phyloP scores from a whole-genome alignment of 2,329 filamentous ascomycete genomes.

The Clarireedia monteithiana region DNA sequence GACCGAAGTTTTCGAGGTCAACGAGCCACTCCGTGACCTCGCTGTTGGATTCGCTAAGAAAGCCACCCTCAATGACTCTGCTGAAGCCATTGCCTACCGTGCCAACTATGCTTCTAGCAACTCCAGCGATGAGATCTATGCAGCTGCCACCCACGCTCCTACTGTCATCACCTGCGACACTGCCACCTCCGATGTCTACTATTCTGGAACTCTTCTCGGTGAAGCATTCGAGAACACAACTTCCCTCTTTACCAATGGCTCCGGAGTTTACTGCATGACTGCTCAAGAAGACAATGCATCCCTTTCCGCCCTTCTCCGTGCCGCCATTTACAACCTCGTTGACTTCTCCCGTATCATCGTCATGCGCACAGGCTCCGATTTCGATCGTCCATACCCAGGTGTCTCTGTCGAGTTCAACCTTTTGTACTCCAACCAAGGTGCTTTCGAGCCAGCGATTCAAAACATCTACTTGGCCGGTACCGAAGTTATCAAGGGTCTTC shows the following conservation, averaged over 20 bases:
- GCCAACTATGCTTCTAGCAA: slow-evolving; percentile 38
- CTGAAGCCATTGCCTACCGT: slow-evolving; percentile 44
- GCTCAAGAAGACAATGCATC: slow-evolving; percentile 68
- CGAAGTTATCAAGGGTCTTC: slow-evolving; percentile 51
- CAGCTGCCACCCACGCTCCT: slow-evolving; percentile 40
- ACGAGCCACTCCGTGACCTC: slow-evolving; percentile 45
- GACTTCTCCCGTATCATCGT: slow-evolving; percentile 62
- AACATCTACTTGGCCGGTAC: slow-evolving; percentile 63
- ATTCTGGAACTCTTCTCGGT: slow-evolving; percentile 51
- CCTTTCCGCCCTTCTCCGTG: slow-evolving; percentile 56
- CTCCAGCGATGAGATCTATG: slow-evolving; percentile 35
- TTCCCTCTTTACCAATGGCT: slow-evolving; percentile 57
- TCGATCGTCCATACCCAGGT: slow-evolving; percentile 59
- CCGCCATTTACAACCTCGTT: slow-evolving; percentile 42
- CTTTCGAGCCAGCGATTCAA: slow-evolving; percentile 52
- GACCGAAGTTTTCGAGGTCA: slow-evolving; percentile 63
- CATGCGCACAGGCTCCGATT: slow-evolving; percentile 62
- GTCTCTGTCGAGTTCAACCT: slow-evolving; percentile 51
- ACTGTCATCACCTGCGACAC: slow-evolving; percentile 57
- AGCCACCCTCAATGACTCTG: slow-evolving; percentile 45
- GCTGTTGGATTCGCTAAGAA: slow-evolving; percentile 43
- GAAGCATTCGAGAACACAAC: slow-evolving; percentile 60
- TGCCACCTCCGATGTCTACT: slow-evolving; percentile 67
- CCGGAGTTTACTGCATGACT: slow-evolving; percentile 59
- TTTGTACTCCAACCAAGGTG: slow-evolving; percentile 51